Base-by-base conservation (phyloP, 176 grass and related monocot genomes). In the Hordeum marinum region DNA sequence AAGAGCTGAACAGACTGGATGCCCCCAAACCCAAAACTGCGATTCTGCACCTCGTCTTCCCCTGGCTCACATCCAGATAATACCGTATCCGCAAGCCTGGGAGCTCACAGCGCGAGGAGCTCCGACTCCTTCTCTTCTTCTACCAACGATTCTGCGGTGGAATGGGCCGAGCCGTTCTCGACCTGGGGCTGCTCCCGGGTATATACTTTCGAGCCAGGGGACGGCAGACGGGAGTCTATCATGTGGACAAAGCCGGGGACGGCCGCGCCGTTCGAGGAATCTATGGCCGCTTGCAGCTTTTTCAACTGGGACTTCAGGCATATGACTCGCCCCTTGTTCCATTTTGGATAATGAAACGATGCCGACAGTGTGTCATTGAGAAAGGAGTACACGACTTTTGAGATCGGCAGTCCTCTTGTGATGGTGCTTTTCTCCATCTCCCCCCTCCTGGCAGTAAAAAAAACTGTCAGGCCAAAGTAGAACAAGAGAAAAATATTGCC, bases 301-400 rank as follows among this genome's bases (percentile, higher is more conserved):
- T 95, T 96, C 41, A 99, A 69, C 37, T 96, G 91, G 31, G 93
- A 90, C 52, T 89, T 89, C 82, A 94, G 84, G 42, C 93, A 95
- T 66, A 94, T 88, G 63, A 99, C 90, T 39, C 96, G 85, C 7
- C 96, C 93, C 81, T 92, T 95, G 35, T 95, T 99, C 96, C 96
- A 99, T 83, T 92, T 87, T 13, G 96, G 89, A 62, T 92, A 94
- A 84, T 98, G 90, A 72, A 98, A 95, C 21, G 93, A 94, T 34
- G 93, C 76, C 72, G 86, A 89, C 42, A 99, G 77, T 14, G 72
- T 87, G 75, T 94, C 93, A 13, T 87, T 95, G 35, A 99, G 84
- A 59, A 90, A 99, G 17, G 93, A 92, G 71, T 92, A 92, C 21
- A 95, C 88, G 8, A 89, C 86, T 87, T 92, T 94, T 54, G 91